phyloP scores from a whole-genome alignment of 805 yeast genomes.

The Metschnikowia vanudenii region DNA sequence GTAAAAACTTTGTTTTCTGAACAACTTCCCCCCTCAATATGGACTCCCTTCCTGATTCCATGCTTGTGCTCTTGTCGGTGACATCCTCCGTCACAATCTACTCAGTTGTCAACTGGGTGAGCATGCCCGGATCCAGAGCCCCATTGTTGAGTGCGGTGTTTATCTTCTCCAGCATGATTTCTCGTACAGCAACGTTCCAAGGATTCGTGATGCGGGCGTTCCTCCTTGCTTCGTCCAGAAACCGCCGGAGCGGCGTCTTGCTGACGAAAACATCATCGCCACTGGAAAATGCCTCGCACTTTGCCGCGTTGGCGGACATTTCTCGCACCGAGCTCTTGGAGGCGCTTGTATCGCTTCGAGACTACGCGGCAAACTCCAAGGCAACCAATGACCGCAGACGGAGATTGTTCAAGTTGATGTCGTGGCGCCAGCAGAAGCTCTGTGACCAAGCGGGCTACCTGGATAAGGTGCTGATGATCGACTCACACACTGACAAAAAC shows the following conservation, averaged over 20 bases:
- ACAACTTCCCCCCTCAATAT: constrained; percentile 1
- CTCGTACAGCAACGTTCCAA: constrained; percentile 27
- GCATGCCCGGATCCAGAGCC: constrained; percentile 22
- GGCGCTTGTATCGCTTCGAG: constrained; percentile 48
- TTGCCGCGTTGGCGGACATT: constrained; percentile 19
- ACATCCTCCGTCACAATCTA: constrained; percentile 19
- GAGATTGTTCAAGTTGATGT: constrained; percentile 44
- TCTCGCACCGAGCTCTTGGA: constrained; percentile 33
- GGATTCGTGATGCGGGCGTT: background rate
- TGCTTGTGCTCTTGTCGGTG: constrained; percentile 7
- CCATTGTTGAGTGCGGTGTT: constrained; percentile 32
- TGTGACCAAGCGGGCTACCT: constrained; percentile 54
- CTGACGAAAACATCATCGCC: background rate
- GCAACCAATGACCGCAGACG: constrained; percentile 47
- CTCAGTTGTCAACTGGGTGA: constrained; percentile 18
- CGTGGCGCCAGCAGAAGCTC: constrained; percentile 55
- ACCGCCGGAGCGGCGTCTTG: constrained; percentile 6
- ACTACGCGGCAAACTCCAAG: constrained; percentile 40
- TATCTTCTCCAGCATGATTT: constrained; percentile 33
- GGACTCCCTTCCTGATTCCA: constrained; percentile 8
- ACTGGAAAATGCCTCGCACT: constrained; percentile 1
- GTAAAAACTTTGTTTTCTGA: too few species aligned
- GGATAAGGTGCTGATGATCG: constrained; percentile 50
- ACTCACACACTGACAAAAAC: constrained; percentile 48
- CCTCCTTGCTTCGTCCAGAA: background rate